A percentile compares a stretch with the other conserved stretches of the same genome.
phyloP scores from a whole-genome alignment of 352 stramenopile genomes.

The Phytophthora chlamydospora region DNA sequence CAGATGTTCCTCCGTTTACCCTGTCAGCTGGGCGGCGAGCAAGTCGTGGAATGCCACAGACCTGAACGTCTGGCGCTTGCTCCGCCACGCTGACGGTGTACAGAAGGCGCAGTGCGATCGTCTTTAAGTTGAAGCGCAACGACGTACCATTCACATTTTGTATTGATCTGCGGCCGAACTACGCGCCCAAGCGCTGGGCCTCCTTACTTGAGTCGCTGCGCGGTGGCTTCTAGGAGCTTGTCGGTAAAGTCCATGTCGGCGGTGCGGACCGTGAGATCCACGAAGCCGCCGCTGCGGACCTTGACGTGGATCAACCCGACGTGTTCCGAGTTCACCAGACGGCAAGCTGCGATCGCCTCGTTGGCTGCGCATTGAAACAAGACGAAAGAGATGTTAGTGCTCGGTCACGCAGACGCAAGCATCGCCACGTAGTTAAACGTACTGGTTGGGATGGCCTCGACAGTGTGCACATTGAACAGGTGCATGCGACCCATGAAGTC shows the following conservation, averaged over 20 bases:
- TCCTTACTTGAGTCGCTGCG: conserved; percentile 72
- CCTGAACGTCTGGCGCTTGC: too few species aligned
- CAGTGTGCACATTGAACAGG: conserved; percentile 80
- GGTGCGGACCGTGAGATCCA: conserved; percentile 87
- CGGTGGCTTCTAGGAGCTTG: conserved; percentile 67
- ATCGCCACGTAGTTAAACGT: conserved; percentile 38
- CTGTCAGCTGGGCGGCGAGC: too few species aligned
- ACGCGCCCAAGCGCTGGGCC: not conserved
- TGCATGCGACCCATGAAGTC: conserved; percentile 86
- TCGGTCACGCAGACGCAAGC: conserved; percentile 6
- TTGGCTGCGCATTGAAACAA: conserved; percentile 53
- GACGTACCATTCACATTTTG: conserved; percentile 31
- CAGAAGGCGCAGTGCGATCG: too few species aligned
- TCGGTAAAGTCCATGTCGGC: conserved; percentile 86
- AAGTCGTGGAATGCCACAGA: too few species aligned
- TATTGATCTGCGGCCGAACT: not conserved
- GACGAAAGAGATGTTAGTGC: conserved; percentile 16
- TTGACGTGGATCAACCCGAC: conserved; percentile 89
- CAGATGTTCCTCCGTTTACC: too few species aligned
- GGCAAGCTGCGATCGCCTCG: conserved; percentile 85
- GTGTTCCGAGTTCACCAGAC: conserved; percentile 81
- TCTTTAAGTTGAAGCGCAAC: too few species aligned
- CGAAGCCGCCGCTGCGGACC: conserved; percentile 79
- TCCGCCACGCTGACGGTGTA: too few species aligned
- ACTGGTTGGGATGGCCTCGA: conserved; percentile 88